Percentiles rank a stretch among this genome's conserved stretches.
Conservation (phyloP, 805 yeast genomes). For the Monosporozyma yasuniensis region DNA sequence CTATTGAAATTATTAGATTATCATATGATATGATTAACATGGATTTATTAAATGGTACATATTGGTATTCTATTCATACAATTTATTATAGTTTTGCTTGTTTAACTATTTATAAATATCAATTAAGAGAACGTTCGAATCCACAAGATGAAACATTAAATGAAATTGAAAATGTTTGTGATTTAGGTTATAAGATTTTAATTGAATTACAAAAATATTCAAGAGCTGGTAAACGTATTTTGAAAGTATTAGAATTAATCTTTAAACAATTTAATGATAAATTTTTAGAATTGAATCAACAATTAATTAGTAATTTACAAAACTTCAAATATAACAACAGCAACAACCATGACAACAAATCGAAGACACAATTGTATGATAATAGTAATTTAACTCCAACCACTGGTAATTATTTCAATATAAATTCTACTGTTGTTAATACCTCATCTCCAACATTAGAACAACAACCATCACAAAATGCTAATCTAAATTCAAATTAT, state of each 20-base stretch:
- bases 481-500: too few species aligned
- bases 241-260: slow-evolving; percentile 62
- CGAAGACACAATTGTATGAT: neutral
- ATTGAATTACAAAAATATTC: slow-evolving; percentile 59
- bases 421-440: neutral
- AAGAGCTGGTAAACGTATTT: slow-evolving; percentile 66
- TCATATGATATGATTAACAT: slow-evolving; percentile 73
- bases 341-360: too few species aligned
- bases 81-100: slow-evolving; percentile 85
- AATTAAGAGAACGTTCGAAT: neutral
- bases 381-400: neutral
- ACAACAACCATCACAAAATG: neutral
- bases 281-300: slow-evolving; percentile 4
- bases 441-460: neutral
- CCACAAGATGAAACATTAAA: slow-evolving; percentile 1
- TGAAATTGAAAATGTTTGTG: slow-evolving; percentile 52
- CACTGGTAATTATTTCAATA: neutral
- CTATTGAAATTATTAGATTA: slow-evolving; percentile 69
- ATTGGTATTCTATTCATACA: slow-evolving; percentile 87
- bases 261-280: slow-evolving; percentile 68
- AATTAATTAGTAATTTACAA: slow-evolving; percentile 1
- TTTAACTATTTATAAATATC: slow-evolving; percentile 47
- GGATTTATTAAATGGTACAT: slow-evolving; percentile 68
- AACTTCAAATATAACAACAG: neutral
- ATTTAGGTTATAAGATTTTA: slow-evolving; percentile 58